These are phyloP conservation scores for Phlebiopsis gigantea DNA, from an alignment of 768 basidiomycete genomes.

Conservation along the genomic window DNA sequence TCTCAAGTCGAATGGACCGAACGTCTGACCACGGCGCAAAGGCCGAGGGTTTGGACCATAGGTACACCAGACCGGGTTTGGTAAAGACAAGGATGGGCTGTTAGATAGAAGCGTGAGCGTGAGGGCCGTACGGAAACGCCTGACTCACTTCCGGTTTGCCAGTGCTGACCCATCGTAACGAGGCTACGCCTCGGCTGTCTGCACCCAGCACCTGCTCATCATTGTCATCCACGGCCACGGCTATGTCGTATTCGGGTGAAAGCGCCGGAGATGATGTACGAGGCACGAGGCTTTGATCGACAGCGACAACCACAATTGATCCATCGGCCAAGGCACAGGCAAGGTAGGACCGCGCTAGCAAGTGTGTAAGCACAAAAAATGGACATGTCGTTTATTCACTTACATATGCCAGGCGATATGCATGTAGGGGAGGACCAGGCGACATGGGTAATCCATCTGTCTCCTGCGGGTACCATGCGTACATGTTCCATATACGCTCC, in stretches of 20 bases:
- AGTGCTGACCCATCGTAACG: constrained; percentile 51
- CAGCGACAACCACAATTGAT: constrained; percentile 36
- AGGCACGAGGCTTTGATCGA: background rate
- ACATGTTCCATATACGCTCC: constrained; percentile 20
- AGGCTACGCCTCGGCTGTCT: constrained; percentile 43
- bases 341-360: constrained; percentile 49
- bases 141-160: constrained; percentile 34
- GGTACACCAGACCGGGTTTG: constrained; percentile 52
- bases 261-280: constrained; percentile 21
- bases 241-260: constrained; percentile 30
- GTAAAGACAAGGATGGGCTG: constrained; percentile 55
- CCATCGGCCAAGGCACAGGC: constrained; percentile 60
- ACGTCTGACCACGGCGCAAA: constrained; percentile 42
- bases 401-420: constrained; percentile 37
- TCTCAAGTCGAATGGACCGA: constrained; percentile 37
- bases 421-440: constrained; percentile 54
- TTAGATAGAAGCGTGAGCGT: background rate
- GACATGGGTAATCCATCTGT: constrained; percentile 62
- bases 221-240: constrained; percentile 7
- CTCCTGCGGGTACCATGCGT: constrained; percentile 37
- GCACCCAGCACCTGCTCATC: constrained; percentile 20
- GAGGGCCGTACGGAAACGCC: background rate
- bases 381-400: constrained; percentile 14
- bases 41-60: constrained; percentile 43
- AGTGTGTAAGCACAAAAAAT: background rate